Conservation (phyloP, 305 asterid genomes). For the Fraxinus angustifolia region DNA sequence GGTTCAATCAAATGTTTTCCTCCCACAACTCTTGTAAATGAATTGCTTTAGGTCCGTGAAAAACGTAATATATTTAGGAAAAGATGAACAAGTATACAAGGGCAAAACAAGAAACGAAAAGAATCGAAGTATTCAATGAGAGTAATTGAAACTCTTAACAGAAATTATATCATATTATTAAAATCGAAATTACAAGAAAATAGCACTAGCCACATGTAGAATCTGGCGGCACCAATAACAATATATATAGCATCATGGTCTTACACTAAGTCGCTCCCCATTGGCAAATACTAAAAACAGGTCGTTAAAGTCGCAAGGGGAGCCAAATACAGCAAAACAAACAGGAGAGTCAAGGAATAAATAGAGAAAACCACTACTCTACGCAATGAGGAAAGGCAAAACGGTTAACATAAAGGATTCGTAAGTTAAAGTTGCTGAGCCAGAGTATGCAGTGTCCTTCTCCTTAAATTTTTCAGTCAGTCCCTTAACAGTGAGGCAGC, state of each 20-base stretch:
- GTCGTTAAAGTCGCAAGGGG: too few species aligned
- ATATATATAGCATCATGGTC: too few species aligned
- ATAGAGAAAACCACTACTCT: constrained; percentile 10
- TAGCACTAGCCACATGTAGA: background rate
- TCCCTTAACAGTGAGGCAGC: constrained; percentile 98
- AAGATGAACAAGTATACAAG: too few species aligned
- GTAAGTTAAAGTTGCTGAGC: constrained; percentile 79
- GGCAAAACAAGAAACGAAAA: background rate
- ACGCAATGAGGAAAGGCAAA: constrained; percentile 84
- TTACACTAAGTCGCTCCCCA: background rate
- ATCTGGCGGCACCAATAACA: background rate
- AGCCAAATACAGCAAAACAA: background rate
- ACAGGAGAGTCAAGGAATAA: background rate
- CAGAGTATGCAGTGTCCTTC: constrained; percentile 72
- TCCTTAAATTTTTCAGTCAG: constrained; percentile 96
- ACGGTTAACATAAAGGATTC: constrained; percentile 93
- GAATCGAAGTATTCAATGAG: background rate
- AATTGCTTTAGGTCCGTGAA: too few species aligned
- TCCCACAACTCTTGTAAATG: too few species aligned
- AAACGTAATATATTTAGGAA: too few species aligned
- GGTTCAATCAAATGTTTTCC: too few species aligned
- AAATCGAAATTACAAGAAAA: background rate
- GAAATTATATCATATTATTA: background rate
- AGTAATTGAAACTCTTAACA: background rate
- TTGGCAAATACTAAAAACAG: background rate